A percentile compares a stretch with the other conserved stretches of the same genome.
Evolutionary conservation across 371 early-diverging fungal species (phyloP).

Genomic region (Apophysomyces elegans): DNA sequence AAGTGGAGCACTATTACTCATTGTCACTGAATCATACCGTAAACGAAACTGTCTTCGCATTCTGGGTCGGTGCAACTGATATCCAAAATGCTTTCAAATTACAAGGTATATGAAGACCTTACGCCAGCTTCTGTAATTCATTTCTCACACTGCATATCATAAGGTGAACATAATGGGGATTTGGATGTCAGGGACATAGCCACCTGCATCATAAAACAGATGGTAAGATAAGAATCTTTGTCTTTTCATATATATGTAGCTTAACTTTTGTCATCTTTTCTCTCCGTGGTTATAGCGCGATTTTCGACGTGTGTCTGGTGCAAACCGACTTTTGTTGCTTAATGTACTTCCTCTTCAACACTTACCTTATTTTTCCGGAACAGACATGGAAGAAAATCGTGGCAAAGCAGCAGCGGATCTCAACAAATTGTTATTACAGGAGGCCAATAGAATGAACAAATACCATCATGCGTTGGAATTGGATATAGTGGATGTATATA

Average conservation of each 20-base stretch:
- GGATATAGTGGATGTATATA: constrained; percentile 40
- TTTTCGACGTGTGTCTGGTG: constrained; percentile 35
- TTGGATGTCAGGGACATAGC: constrained; percentile 29
- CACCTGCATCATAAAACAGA: constrained; percentile 37
- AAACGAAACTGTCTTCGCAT: constrained; percentile 50
- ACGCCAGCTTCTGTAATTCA: neutral
- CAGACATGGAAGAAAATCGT: constrained; percentile 18
- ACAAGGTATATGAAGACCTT: constrained; percentile 21
- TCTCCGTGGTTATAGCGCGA: constrained; percentile 20
- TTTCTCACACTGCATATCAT: neutral
- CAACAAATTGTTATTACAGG: constrained; percentile 32
- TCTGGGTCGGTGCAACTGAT: constrained; percentile 53
- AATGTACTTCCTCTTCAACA: constrained; percentile 44
- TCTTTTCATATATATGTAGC: neutral
- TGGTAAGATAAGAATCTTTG: constrained; percentile 24
- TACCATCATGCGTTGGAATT: constrained; percentile 41
- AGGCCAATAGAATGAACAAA: constrained; percentile 40
- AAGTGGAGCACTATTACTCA: constrained; percentile 45
- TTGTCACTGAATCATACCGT: constrained; percentile 34
- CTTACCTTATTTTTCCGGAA: constrained; percentile 41
- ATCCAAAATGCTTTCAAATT: constrained; percentile 25
- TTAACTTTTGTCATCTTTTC: neutral
- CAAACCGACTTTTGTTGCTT: constrained; percentile 38
- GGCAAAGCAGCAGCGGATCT: constrained; percentile 34
- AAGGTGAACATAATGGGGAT: constrained; percentile 10